These are phyloP conservation scores for Sporothrix protearum DNA, from an alignment of 2,329 filamentous ascomycete species.

Conservation along the genomic window DNA sequence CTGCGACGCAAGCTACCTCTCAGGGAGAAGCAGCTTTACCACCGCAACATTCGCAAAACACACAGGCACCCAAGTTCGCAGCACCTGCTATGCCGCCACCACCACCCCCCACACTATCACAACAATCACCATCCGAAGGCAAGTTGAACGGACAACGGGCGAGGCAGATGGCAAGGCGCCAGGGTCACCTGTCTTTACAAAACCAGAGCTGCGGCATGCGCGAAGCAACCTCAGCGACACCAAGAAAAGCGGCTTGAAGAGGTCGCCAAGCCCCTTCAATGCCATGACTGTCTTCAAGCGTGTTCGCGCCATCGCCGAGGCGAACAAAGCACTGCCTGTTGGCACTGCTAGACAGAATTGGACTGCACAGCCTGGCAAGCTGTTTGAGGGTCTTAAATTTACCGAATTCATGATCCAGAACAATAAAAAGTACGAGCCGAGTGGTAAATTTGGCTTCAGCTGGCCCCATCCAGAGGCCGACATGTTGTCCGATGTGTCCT, in stretches of 20 bases:
- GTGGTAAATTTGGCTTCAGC: conserved; percentile 51
- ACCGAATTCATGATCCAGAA: conserved; percentile 51
- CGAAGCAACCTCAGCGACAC: conserved; percentile 49
- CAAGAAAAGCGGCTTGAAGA: conserved; percentile 39
- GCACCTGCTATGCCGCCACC: neutral
- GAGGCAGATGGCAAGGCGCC: conserved; percentile 8
- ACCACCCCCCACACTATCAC: neutral
- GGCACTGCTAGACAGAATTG: conserved; percentile 18
- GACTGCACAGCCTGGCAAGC: conserved; percentile 41
- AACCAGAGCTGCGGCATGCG: conserved; percentile 57
- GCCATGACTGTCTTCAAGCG: conserved; percentile 58
- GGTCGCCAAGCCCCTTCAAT: conserved; percentile 56
- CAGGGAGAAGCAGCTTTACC: no score
- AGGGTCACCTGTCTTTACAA: conserved; percentile 48
- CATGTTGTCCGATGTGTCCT: conserved; percentile 22
- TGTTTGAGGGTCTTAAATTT: conserved; percentile 55
- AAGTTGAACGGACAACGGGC: neutral
- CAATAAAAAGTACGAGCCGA: conserved; percentile 57
- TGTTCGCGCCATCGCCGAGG: conserved; percentile 41
- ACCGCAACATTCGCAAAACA: neutral
- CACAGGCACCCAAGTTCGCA: neutral
- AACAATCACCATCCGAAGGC: neutral
- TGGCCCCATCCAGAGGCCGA: conserved; percentile 33
- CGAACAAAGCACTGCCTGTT: neutral
- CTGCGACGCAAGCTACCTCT: neutral